phyloP scores from a whole-genome alignment of 1,139 yeast genomes.

The Scheffersomyces insectosa region DNA sequence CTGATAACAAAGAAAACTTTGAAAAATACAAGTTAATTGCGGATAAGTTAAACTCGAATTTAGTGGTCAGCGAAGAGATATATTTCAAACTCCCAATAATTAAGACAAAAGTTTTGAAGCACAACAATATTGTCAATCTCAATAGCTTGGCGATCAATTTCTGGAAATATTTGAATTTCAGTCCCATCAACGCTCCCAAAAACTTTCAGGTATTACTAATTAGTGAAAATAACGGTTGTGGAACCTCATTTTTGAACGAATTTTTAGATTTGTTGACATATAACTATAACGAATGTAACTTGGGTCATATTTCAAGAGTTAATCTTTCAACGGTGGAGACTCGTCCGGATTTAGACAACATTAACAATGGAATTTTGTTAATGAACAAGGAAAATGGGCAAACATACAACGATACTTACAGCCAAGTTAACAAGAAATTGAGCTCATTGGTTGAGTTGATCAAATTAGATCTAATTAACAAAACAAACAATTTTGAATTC shows the following conservation, averaged over 20 bases:
- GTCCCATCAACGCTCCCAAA: slow-evolving; percentile 52
- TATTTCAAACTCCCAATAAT: slow-evolving; percentile 24
- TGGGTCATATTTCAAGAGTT: slow-evolving; percentile 46
- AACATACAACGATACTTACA: slow-evolving; percentile 29
- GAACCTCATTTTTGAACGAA: slow-evolving; percentile 16
- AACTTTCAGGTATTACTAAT: slow-evolving; percentile 56
- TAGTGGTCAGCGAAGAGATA: slow-evolving; percentile 13
- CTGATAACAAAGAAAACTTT: slow-evolving; percentile 20
- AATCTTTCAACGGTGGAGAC: slow-evolving; percentile 31
- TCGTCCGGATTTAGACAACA: slow-evolving; percentile 33
- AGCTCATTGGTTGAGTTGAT: slow-evolving; percentile 35
- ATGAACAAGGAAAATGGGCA: slow-evolving; percentile 21
- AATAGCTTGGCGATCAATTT: slow-evolving; percentile 41
- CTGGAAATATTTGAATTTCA: slow-evolving; percentile 59
- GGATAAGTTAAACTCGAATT: slow-evolving; percentile 10
- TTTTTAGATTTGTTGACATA: slow-evolving; percentile 44
- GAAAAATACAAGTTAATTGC: slow-evolving; percentile 23
- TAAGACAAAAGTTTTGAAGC: slow-evolving; percentile 33
- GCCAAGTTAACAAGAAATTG: slow-evolving; percentile 30
- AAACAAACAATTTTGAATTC: slow-evolving; percentile 43
- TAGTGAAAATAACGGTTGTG: slow-evolving; percentile 25
- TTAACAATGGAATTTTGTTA: slow-evolving; percentile 36
- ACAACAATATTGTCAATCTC: slow-evolving; percentile 32
- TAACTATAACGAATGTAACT: slow-evolving; percentile 47
- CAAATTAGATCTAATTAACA: slow-evolving; percentile 42